phyloP scores from a whole-genome alignment of 2,329 filamentous ascomycete species.

The Blastomyces percursus region DNA sequence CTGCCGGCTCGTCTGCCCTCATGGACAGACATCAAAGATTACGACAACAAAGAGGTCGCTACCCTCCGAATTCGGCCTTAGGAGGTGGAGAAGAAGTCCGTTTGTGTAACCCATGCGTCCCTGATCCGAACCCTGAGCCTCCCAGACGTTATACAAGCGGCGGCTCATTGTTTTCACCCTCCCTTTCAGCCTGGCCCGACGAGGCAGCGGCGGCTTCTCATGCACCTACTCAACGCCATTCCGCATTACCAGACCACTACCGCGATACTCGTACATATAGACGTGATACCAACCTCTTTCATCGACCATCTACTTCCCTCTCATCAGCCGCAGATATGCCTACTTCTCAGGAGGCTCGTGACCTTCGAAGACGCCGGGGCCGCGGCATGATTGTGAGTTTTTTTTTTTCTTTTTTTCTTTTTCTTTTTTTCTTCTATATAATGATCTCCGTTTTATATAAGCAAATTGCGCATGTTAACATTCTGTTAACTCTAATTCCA shows the following conservation, averaged over 20 bases:
- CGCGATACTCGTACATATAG: neutral
- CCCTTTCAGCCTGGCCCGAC: neutral
- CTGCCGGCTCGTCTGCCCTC: conserved; percentile 3
- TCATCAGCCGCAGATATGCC: conserved; percentile 4
- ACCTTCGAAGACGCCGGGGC: conserved; percentile 13
- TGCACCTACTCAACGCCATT: neutral
- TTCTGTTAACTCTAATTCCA: conserved; percentile 10
- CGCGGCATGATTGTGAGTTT: conserved; percentile 14
- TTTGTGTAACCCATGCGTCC: conserved; percentile 62
- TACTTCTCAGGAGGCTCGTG: conserved; percentile 9
- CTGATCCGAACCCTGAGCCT: conserved; percentile 54
- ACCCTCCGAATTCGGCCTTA: conserved; percentile 38
- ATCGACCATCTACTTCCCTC: conserved; percentile 15
- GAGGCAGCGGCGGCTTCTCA: neutral
- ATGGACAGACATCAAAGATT: conserved; percentile 8
- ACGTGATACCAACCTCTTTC: conserved; percentile 8
- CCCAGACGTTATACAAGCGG: conserved; percentile 28
- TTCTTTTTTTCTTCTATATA: conserved; percentile 1
- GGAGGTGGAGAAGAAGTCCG: conserved; percentile 58
- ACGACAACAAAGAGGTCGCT: conserved; percentile 15
- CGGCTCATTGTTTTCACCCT: conserved; percentile 2
- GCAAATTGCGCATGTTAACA: neutral
- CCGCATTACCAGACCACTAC: conserved; percentile 1
- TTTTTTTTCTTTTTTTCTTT: neutral
- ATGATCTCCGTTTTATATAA: neutral